These are phyloP conservation scores for Camellia oleifera DNA, from an alignment of 179 eudicot genomes.

Conservation along the genomic window DNA sequence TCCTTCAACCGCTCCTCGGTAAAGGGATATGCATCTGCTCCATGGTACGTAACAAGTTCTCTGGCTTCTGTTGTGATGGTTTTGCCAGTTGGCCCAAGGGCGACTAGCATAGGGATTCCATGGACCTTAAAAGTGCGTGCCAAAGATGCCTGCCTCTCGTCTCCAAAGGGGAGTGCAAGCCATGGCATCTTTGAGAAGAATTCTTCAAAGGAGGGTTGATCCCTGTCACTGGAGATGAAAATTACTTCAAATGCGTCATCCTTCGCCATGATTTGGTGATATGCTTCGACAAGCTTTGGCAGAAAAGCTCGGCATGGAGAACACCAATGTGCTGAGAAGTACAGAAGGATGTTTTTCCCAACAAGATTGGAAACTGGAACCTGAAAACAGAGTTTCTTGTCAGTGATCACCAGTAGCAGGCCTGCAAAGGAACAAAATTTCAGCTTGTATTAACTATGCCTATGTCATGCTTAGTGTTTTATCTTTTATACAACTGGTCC, in stretches of 20 bases:
- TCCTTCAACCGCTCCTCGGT: constrained; percentile 59
- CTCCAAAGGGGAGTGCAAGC: constrained; percentile 75
- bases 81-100: constrained; percentile 58
- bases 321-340: constrained; percentile 90
- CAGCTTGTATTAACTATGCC: too few species aligned
- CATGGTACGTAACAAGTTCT: constrained; percentile 53
- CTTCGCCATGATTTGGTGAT: constrained; percentile 53
- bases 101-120: constrained; percentile 68
- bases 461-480: too few species aligned
- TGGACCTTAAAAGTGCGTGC: constrained; percentile 53
- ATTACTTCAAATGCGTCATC: constrained; percentile 53
- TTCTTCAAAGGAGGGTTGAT: constrained; percentile 52
- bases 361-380: constrained; percentile 66
- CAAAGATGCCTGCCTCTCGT: constrained; percentile 40
- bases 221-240: constrained; percentile 66
- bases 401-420: background rate
- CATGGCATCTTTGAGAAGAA: constrained; percentile 74
- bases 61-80: constrained; percentile 66
- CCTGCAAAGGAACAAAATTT: too few species aligned
- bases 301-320: constrained; percentile 79
- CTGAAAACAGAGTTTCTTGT: constrained; percentile 28
- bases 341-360: constrained; percentile 68
- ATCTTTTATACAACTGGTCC: too few species aligned
- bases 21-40: constrained; percentile 73
- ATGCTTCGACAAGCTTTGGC: constrained; percentile 58